Conservation (phyloP, 208 protist species). For the Zelonia costaricensis region DNA sequence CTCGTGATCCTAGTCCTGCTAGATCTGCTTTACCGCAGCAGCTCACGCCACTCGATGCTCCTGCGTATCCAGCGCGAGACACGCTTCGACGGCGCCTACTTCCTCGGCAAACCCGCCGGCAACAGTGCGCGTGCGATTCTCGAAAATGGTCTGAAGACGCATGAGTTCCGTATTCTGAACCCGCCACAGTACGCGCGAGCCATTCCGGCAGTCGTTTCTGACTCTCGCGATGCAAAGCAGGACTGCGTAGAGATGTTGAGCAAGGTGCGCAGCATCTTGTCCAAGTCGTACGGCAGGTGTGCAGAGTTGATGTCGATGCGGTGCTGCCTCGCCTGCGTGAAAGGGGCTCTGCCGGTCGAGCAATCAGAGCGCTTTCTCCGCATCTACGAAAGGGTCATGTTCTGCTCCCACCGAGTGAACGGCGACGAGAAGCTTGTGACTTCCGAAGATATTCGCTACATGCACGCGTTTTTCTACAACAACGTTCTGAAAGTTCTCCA, state of each 20-base stretch:
- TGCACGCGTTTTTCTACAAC: slow-evolving; percentile 89
- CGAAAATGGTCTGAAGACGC: slow-evolving; percentile 64
- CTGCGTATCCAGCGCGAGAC: slow-evolving; percentile 61
- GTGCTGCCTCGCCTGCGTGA: slow-evolving; percentile 80
- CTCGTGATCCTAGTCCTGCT: slow-evolving; percentile 58
- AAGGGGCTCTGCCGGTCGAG: slow-evolving; percentile 55
- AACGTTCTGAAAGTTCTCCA: slow-evolving; percentile 79
- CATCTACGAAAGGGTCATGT: slow-evolving; percentile 81
- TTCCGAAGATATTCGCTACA: slow-evolving; percentile 86
- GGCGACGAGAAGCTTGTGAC: slow-evolving; percentile 54
- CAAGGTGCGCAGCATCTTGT: slow-evolving; percentile 60
- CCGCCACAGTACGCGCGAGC: slow-evolving; percentile 63
- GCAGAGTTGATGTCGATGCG: slow-evolving; percentile 87
- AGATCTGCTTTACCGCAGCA: slow-evolving; percentile 66
- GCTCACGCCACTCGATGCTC: slow-evolving; percentile 45
- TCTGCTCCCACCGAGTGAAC: slow-evolving; percentile 67
- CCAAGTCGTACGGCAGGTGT: slow-evolving; percentile 50
- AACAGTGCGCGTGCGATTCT: slow-evolving; percentile 63
- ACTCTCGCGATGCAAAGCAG: slow-evolving; percentile 56
- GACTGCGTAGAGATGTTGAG: slow-evolving; percentile 80
- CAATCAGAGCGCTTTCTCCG: slow-evolving; percentile 72
- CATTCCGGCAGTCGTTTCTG: slow-evolving; percentile 70
- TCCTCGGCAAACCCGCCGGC: slow-evolving; percentile 51
- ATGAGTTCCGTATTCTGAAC: slow-evolving; percentile 56
- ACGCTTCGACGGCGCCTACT: slow-evolving; percentile 77